Evolutionary conservation across 306 rosid genomes (phyloP).

Genomic region (Psophocarpus tetragonolobus): DNA sequence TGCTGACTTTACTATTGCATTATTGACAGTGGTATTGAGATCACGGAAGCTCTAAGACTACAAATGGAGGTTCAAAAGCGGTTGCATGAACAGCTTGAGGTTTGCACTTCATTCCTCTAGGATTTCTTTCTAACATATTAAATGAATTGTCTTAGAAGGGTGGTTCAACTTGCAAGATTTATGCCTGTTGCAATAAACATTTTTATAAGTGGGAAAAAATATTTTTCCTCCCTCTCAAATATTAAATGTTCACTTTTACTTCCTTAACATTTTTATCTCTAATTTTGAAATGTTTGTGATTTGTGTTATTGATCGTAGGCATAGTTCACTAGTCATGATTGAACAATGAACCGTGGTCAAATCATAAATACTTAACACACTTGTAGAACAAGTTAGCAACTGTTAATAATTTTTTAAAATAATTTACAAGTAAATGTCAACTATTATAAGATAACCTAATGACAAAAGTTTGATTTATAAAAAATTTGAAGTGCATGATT

Average conservation of each 20-base stretch:
- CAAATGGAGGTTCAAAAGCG: constrained; percentile 96
- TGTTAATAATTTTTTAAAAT: no score
- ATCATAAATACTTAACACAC: not conserved
- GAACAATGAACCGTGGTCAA: not conserved
- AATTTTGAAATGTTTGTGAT: no score
- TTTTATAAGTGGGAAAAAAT: no score
- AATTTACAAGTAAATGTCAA: no score
- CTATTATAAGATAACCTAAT: no score
- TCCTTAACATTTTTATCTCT: no score
- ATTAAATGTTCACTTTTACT: no score
- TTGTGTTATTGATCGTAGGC: not conserved
- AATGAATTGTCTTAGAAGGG: not conserved
- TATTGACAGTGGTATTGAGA: constrained; percentile 68
- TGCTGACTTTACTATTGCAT: constrained; percentile 21
- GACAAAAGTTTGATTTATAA: no score
- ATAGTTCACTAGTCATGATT: not conserved
- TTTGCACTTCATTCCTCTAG: constrained; percentile 32
- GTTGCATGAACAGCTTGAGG: constrained; percentile 95
- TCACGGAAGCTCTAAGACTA: constrained; percentile 85
- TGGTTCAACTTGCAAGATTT: constrained; percentile 23
- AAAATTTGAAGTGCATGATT: no score
- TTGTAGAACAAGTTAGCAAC: no score
- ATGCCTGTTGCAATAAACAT: not conserved
- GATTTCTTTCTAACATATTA: constrained; percentile 7
- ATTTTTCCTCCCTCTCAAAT: no score